These are phyloP conservation scores for Cucumis sativus DNA, from an alignment of 306 rosid genomes.

Conservation along the genomic window Cucumber_9930_V3 NC_026660.2:18568501-18569000, in stretches of 20 bases:
- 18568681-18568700: conserved; percentile 60
- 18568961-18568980: conserved; percentile 78
- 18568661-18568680: conserved; percentile 67
- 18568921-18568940: conserved; percentile 67
- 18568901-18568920: conserved; percentile 84
- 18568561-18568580: neutral
- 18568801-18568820: conserved; percentile 31
- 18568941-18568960: conserved; percentile 60
- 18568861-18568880: conserved; percentile 49
- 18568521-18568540: neutral
- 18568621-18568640: neutral
- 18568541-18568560: neutral
- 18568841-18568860: conserved; percentile 69
- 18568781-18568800: neutral
- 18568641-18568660: conserved; percentile 9
- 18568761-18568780: neutral
- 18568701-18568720: conserved; percentile 1
- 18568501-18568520: neutral
- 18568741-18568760: neutral
- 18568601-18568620: conserved; percentile 2
- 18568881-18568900: conserved; percentile 83
- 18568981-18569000: conserved; percentile 93
- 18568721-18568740: neutral
- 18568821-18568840: conserved; percentile 36
- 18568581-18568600: neutral